A percentile compares a stretch with the other conserved stretches of the same genome.
phyloP scores from a whole-genome alignment of 208 protist species.

The Angomonas deanei region DNA sequence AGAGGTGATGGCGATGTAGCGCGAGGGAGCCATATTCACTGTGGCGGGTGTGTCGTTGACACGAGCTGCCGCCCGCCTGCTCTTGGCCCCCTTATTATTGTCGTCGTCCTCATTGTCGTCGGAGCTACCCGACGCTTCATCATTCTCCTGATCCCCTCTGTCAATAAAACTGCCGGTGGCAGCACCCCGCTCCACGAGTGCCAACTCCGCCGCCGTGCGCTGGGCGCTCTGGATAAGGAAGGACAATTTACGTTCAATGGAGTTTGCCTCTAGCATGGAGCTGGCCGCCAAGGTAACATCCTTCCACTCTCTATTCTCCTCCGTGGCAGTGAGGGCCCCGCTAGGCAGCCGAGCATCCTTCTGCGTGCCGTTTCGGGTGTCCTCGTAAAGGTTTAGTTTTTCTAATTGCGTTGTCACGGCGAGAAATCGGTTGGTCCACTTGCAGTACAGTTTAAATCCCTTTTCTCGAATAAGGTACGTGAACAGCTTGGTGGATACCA shows the following conservation, averaged over 20 bases:
- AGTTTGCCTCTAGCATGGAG: constrained; percentile 26
- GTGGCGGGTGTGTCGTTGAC: constrained; percentile 14
- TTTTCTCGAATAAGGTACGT: constrained; percentile 82
- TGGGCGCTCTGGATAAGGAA: constrained; percentile 39
- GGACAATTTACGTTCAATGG: constrained; percentile 35
- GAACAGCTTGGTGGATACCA: constrained; percentile 65
- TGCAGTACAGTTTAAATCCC: constrained; percentile 61
- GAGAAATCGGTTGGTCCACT: constrained; percentile 68
- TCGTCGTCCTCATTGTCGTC: constrained; percentile 24
- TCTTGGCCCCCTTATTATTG: constrained; percentile 7
- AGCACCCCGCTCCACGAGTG: constrained; percentile 37
- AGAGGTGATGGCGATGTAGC: constrained; percentile 80
- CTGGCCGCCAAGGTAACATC: constrained; percentile 37
- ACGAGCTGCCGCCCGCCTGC: constrained; percentile 11
- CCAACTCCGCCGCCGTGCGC: constrained; percentile 40
- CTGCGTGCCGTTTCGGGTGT: constrained; percentile 7
- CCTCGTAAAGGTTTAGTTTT: constrained; percentile 18
- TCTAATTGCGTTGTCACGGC: constrained; percentile 23
- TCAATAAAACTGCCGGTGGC: constrained; percentile 6
- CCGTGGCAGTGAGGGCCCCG: constrained; percentile 9
- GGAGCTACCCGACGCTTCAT: constrained; percentile 17
- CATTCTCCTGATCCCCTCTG: constrained; percentile 20
- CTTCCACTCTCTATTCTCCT: constrained; percentile 26
- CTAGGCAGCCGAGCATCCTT: neutral
- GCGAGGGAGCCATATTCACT: constrained; percentile 51